Conservation (phyloP, 108 stramenopile species). For the Discostella stelligeroides region DNA sequence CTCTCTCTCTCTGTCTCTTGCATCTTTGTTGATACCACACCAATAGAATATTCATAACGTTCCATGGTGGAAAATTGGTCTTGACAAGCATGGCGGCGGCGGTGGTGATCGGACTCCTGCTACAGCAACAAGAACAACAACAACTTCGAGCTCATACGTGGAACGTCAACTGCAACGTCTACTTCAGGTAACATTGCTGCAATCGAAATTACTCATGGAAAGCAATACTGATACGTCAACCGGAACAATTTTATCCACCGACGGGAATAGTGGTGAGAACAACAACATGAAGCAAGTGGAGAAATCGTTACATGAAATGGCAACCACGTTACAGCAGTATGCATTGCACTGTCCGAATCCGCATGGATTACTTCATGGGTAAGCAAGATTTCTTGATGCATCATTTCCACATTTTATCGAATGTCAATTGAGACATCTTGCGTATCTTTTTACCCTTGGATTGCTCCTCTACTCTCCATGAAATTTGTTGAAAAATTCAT, state of each 20-base stretch:
- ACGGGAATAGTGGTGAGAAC: too few species aligned
- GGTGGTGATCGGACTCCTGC: constrained; percentile 45
- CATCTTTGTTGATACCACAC: too few species aligned
- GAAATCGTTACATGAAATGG: constrained; percentile 36
- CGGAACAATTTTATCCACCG: too few species aligned
- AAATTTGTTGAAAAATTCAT: too few species aligned
- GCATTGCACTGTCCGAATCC: constrained; percentile 60
- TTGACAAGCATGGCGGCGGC: constrained; percentile 72
- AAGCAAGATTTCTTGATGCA: too few species aligned
- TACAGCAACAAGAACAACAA: neutral
- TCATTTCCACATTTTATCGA: too few species aligned
- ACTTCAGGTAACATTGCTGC: constrained; percentile 65
- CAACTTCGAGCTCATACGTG: constrained; percentile 32
- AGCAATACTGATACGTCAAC: neutral
- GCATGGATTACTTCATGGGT: constrained; percentile 87
- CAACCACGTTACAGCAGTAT: constrained; percentile 50
- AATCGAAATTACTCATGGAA: constrained; percentile 56
- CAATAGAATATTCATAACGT: constrained; percentile 63
- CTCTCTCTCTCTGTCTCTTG: neutral
- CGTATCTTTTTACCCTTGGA: too few species aligned
- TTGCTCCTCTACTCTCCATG: too few species aligned
- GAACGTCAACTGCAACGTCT: constrained; percentile 81
- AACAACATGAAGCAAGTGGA: constrained; percentile 24
- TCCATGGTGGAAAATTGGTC: constrained; percentile 57
- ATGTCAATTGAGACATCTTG: too few species aligned